Percentiles rank a stretch among this genome's conserved stretches.
Conservation (phyloP, 2,329 filamentous ascomycete species). For the Chalara sp. region DNA sequence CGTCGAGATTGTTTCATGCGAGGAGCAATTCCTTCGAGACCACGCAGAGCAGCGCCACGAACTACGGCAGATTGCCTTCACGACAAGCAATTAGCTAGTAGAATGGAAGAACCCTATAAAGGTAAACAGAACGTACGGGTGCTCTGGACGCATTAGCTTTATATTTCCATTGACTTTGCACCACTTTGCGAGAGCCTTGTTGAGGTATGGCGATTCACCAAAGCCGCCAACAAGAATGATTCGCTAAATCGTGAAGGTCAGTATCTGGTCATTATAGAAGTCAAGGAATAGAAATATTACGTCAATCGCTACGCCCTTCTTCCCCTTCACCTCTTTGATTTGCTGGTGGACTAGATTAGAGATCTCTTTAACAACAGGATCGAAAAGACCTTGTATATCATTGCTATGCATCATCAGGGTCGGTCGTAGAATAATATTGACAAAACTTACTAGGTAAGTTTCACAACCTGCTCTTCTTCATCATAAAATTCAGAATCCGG, state of each 20-base stretch:
- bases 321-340: slow-evolving; percentile 9
- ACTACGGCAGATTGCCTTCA: slow-evolving; percentile 16
- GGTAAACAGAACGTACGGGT: slow-evolving; percentile 9
- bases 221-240: slow-evolving; percentile 16
- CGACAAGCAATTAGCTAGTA: background rate
- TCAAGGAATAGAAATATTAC: slow-evolving; percentile 4
- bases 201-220: slow-evolving; percentile 15
- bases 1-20: slow-evolving; percentile 4
- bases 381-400: slow-evolving; percentile 19
- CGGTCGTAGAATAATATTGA: background rate
- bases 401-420: slow-evolving; percentile 4
- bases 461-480: slow-evolving; percentile 10
- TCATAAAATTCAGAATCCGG: slow-evolving; percentile 11
- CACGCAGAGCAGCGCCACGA: slow-evolving; percentile 13
- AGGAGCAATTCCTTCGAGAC: slow-evolving; percentile 11
- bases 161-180: slow-evolving; percentile 14
- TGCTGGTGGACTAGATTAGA: slow-evolving; percentile 14
- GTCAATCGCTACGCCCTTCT: slow-evolving; percentile 10
- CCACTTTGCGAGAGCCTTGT: slow-evolving; percentile 12
- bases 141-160: slow-evolving; percentile 12
- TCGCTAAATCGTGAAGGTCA: slow-evolving; percentile 4
- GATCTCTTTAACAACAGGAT: slow-evolving; percentile 17
- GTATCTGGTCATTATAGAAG: background rate
- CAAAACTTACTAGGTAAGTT: slow-evolving; percentile 13
- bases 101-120: background rate